Evolutionary conservation across 2,329 filamentous ascomycete genomes (phyloP), one percentile per base, ranked within the genome.

Genomic region (Cercospora berteroae): DNA sequence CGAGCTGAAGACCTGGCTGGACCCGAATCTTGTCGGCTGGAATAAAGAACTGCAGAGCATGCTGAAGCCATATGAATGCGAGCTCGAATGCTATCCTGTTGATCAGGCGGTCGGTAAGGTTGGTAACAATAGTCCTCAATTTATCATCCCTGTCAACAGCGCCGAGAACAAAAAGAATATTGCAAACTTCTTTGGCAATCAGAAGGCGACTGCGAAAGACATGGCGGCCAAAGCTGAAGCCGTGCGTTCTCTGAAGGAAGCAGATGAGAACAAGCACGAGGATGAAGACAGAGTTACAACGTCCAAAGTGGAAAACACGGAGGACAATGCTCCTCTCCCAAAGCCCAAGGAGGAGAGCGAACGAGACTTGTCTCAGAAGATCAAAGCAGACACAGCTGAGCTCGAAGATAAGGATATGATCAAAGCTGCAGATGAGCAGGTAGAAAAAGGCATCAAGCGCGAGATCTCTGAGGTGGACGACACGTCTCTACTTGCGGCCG

Each of bases 91-190:
- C 63, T 97, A 97, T 76, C 89, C 90, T 0, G 95, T 99, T 2
- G 88, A 85, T 73, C 91, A 92, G 77, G 94, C 95, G 4, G 94
- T 98, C 0, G 94, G 94, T 0, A 98, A 97, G 80, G 94, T 97
- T 0, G 94, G 94, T 5, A 97, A 96, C 73, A 91, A 96, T 78
- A 96, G 91, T 20, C 88, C 92, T 0, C 86, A 85, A 0, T 97
- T 97, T 75, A 85, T 97, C 55, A 83, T 97, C 1, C 94, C 94
- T 0, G 81, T 97, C 36, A 86, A 91, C 74, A 96, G 91, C 79
- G 89, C 88, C 71, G 91, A 94, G 74, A 97, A 97, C 79, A 97
- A 96, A 81, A 88, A 86, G 60, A 97, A 95, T 72, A 98, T 98
- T 78, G 91, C 91, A 56, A 97, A 97, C 74, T 97, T 97, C 82